Conservation (phyloP, 2,329 filamentous ascomycete genomes). For the Ophiocordyceps camponoti-leonardi region DNA sequence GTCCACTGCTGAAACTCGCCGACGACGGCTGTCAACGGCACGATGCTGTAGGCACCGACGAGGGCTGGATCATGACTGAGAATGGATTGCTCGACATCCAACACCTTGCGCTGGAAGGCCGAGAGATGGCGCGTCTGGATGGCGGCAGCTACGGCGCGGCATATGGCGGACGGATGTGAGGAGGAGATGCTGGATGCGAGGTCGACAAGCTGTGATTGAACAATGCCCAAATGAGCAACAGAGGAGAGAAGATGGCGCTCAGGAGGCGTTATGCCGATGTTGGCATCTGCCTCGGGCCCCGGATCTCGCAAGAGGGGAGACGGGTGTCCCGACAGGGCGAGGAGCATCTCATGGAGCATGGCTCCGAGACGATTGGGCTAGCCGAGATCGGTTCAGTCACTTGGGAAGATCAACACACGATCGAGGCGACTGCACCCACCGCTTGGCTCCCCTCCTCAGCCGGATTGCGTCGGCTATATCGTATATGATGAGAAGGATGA, state of each 20-base stretch:
- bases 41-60: slow-evolving; percentile 85
- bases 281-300: slow-evolving; percentile 25
- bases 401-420: background rate
- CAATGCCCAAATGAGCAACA: slow-evolving; percentile 58
- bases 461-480: slow-evolving; percentile 22
- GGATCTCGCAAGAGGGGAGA: slow-evolving; percentile 62
- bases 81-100: slow-evolving; percentile 69
- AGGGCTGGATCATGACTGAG: slow-evolving; percentile 58
- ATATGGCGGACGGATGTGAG: slow-evolving; percentile 64
- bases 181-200: slow-evolving; percentile 50
- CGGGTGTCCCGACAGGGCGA: slow-evolving; percentile 86
- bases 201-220: slow-evolving; percentile 56
- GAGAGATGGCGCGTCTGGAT: slow-evolving; percentile 60
- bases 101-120: slow-evolving; percentile 65
- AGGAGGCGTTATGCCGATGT: slow-evolving; percentile 48
- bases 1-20: slow-evolving; percentile 79
- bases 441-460: slow-evolving; percentile 14
- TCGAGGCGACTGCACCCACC: slow-evolving; percentile 3
- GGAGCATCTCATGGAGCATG: slow-evolving; percentile 98
- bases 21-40: slow-evolving; percentile 73
- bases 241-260: slow-evolving; percentile 69
- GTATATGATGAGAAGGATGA: slow-evolving; percentile 28
- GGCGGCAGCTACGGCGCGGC: slow-evolving; percentile 69
- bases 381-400: background rate
- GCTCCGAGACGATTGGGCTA: slow-evolving; percentile 2